Percentiles rank a stretch among this genome's conserved stretches.
phyloP scores from a whole-genome alignment of 2,329 filamentous ascomycete species.

The Chaetomium globosum region DNA sequence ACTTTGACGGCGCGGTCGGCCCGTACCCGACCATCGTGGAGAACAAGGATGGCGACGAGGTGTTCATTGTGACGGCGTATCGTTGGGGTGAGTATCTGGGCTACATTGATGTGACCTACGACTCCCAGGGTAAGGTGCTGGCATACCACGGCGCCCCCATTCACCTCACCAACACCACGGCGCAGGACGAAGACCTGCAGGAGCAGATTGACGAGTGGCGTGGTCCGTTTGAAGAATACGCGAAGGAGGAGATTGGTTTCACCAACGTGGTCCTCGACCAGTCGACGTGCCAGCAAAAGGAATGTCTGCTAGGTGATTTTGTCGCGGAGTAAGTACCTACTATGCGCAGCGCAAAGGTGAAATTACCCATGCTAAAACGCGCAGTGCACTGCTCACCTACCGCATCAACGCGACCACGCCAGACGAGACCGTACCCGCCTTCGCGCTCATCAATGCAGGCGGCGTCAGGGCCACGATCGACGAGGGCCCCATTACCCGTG shows the following conservation, averaged over 20 bases:
- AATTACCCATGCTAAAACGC: constrained; percentile 30
- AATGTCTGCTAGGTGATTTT: constrained; percentile 61
- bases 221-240: constrained; percentile 62
- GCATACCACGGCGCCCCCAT: constrained; percentile 66
- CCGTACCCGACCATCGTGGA: constrained; percentile 65
- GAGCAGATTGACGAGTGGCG: constrained; percentile 61
- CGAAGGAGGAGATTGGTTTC: constrained; percentile 58
- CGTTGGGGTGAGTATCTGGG: constrained; percentile 70
- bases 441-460: constrained; percentile 65
- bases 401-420: constrained; percentile 52
- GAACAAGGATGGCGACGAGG: constrained; percentile 65
- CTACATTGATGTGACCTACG: constrained; percentile 68
- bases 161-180: constrained; percentile 63
- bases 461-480: constrained; percentile 67
- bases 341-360: neutral
- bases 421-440: constrained; percentile 51
- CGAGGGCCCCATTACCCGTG: constrained; percentile 62
- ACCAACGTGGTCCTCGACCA: constrained; percentile 62
- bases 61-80: constrained; percentile 69
- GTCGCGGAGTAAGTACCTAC: constrained; percentile 50
- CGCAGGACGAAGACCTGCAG: constrained; percentile 60
- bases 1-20: constrained; percentile 60
- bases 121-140: constrained; percentile 61
- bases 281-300: constrained; percentile 57
- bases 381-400: constrained; percentile 63